Evolutionary conservation across 2,329 filamentous ascomycete species (phyloP).

Genomic region (Fusarium ramigenum): DNA sequence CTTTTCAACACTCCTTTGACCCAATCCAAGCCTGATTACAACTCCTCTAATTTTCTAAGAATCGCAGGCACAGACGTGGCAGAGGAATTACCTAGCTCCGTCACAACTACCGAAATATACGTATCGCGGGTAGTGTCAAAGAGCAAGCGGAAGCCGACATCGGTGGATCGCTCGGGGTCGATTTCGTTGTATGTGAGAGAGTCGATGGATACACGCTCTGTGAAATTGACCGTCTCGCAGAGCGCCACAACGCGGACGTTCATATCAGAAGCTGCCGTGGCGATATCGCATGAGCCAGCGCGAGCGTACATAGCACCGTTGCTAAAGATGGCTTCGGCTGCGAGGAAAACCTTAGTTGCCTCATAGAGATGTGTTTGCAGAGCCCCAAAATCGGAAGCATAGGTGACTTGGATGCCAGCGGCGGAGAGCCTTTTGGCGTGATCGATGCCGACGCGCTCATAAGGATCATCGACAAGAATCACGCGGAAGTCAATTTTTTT

Average conservation of each 20-base stretch:
- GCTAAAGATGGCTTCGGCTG: slow-evolving; percentile 93
- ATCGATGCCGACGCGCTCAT: slow-evolving; percentile 60
- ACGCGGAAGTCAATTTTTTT: slow-evolving; percentile 82
- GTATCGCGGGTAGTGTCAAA: slow-evolving; percentile 92
- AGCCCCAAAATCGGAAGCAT: slow-evolving; percentile 79
- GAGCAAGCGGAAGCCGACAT: slow-evolving; percentile 70
- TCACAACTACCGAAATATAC: slow-evolving; percentile 88
- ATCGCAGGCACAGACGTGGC: slow-evolving; percentile 82
- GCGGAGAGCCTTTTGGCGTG: slow-evolving; percentile 75
- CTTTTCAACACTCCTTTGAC: slow-evolving; percentile 24
- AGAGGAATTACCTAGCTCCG: slow-evolving; percentile 87
- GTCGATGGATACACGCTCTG: slow-evolving; percentile 83
- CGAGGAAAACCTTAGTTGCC: slow-evolving; percentile 81
- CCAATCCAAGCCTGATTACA: slow-evolving; percentile 47
- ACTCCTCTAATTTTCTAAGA: slow-evolving; percentile 66
- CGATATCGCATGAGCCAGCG: slow-evolving; percentile 86
- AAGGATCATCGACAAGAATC: slow-evolving; percentile 79
- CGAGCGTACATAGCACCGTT: slow-evolving; percentile 92
- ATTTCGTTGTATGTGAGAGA: slow-evolving; percentile 96
- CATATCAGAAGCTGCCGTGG: slow-evolving; percentile 80
- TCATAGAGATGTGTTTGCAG: slow-evolving; percentile 76
- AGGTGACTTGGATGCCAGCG: slow-evolving; percentile 79
- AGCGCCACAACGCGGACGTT: slow-evolving; percentile 87
- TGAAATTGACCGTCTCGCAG: slow-evolving; percentile 96
- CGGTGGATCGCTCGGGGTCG: slow-evolving; percentile 73